Evolutionary conservation across 192 early-diverging fungal genomes (phyloP).

Genomic region (Geosiphon pyriformis): DNA sequence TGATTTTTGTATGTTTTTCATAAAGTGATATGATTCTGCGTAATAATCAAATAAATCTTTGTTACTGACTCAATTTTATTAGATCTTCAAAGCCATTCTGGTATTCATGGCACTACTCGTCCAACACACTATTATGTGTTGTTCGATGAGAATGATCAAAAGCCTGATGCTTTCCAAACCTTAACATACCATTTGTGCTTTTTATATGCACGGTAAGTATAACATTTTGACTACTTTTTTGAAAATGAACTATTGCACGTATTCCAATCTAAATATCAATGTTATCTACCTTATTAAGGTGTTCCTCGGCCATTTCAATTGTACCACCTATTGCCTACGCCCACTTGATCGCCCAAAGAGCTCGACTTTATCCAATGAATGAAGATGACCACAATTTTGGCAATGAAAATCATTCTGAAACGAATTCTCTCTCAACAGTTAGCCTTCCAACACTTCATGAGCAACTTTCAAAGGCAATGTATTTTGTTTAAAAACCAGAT

Average conservation of each 20-base stretch:
- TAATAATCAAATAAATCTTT: background rate
- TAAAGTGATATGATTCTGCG: background rate
- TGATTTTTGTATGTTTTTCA: constrained; percentile 20
- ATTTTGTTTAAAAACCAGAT: too few relatives aligned
- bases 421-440: too few relatives aligned
- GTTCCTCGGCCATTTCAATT: constrained; percentile 70
- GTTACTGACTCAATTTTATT: background rate
- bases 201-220: constrained; percentile 55
- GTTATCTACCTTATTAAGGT: too few relatives aligned
- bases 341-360: constrained; percentile 74
- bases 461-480: too few relatives aligned
- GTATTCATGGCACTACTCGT: constrained; percentile 86
- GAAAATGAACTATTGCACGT: too few relatives aligned
- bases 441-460: too few relatives aligned
- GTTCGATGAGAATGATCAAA: constrained; percentile 73
- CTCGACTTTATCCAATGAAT: constrained; percentile 69
- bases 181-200: constrained; percentile 84
- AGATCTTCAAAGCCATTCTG: constrained; percentile 79
- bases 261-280: too few relatives aligned
- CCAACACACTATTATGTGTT: constrained; percentile 88
- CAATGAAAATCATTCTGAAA: too few relatives aligned
- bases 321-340: constrained; percentile 76
- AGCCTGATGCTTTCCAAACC: constrained; percentile 66
- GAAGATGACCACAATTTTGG: too few relatives aligned
- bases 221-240: background rate